phyloP scores from a whole-genome alignment of 768 basidiomycete genomes.

The Trametes meyenii region DNA sequence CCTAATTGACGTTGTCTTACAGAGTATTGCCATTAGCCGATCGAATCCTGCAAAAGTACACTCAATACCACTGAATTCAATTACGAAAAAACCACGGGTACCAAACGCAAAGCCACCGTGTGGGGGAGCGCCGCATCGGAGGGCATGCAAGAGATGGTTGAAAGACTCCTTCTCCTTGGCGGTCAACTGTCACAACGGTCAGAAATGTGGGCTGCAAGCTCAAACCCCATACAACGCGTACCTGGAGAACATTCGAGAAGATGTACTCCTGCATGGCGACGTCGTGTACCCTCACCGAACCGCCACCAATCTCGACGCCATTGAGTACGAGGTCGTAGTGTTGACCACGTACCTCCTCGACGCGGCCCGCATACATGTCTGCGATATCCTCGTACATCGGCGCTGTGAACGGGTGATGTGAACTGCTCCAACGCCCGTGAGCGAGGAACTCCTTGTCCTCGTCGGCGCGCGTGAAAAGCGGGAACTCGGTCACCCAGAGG shows the following conservation, averaged over 20 bases:
- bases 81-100: conserved; percentile 28
- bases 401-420: conserved; percentile 96
- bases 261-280: conserved; percentile 84
- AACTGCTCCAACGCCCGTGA: conserved; percentile 86
- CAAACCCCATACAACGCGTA: conserved; percentile 36
- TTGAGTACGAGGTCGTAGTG: conserved; percentile 97
- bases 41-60: conserved; percentile 70
- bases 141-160: conserved; percentile 82
- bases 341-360: conserved; percentile 60
- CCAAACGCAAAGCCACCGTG: conserved; percentile 95
- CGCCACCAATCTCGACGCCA: conserved; percentile 92
- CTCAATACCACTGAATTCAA: not conserved
- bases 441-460: conserved; percentile 86
- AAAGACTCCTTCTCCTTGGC: conserved; percentile 77
- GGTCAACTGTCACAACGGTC: conserved; percentile 54
- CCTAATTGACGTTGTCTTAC: conserved; percentile 83
- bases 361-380: conserved; percentile 67
- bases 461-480: conserved; percentile 86
- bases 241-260: conserved; percentile 77
- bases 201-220: not conserved
- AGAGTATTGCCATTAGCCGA: conserved; percentile 89
- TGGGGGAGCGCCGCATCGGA: conserved; percentile 90
- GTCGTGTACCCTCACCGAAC: conserved; percentile 92
- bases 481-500: conserved; percentile 96
- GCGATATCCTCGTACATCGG: conserved; percentile 90